Evolutionary conservation across 2,329 filamentous ascomycete species (phyloP).

Genomic region (Verticillium tricorpus): DNA sequence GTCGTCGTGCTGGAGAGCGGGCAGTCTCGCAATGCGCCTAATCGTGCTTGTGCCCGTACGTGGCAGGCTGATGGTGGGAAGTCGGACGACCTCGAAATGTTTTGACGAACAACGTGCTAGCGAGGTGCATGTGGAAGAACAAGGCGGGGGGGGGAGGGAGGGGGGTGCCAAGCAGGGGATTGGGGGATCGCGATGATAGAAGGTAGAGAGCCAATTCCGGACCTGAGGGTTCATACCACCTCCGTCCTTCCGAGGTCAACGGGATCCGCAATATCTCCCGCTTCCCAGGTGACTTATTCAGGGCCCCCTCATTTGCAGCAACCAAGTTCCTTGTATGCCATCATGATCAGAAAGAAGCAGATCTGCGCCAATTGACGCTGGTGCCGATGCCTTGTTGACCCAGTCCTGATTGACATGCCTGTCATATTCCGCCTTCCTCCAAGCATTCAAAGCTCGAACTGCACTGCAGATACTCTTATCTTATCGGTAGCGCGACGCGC

Average conservation of each 20-base stretch:
- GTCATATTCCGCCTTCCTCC: too few relatives aligned
- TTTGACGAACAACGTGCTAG: background rate
- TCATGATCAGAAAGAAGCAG: background rate
- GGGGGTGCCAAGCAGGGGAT: background rate
- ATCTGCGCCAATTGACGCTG: too few relatives aligned
- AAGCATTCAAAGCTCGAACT: too few relatives aligned
- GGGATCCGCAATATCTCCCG: background rate
- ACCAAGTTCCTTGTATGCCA: background rate
- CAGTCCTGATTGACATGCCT: too few relatives aligned
- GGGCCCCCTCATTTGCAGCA: background rate
- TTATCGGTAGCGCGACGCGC: too few relatives aligned
- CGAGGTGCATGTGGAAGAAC: background rate
- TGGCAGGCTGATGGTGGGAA: too few relatives aligned
- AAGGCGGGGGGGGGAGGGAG: background rate
- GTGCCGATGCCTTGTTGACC: too few relatives aligned
- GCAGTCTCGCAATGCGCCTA: too few relatives aligned
- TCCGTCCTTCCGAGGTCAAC: too few relatives aligned
- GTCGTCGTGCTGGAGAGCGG: too few relatives aligned
- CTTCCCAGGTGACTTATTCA: background rate
- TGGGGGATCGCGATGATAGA: background rate
- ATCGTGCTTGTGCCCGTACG: too few relatives aligned
- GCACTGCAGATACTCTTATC: too few relatives aligned
- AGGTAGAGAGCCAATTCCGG: background rate
- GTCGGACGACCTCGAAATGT: background rate
- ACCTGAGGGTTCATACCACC: background rate